phyloP scores from a whole-genome alignment of 2,329 filamentous ascomycete species.

The Colletotrichum sp. region DNA sequence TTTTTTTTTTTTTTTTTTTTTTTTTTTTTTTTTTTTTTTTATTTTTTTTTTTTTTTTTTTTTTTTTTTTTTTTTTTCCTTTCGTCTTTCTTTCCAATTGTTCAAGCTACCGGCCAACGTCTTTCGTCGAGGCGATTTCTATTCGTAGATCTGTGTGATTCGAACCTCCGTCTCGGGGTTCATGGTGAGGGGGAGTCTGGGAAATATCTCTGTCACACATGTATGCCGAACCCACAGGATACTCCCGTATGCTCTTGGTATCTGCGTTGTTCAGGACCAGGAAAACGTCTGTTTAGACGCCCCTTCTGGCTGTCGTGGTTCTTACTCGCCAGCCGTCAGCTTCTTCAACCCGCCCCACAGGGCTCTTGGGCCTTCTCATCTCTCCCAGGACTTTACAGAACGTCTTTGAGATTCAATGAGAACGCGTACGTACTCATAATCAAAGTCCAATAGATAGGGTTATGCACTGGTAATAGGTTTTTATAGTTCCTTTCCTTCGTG shows the following conservation, averaged over 20 bases:
- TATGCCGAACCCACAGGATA: fast-evolving
- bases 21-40: no score
- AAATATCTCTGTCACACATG: neutral
- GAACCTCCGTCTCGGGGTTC: fast-evolving
- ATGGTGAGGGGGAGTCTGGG: fast-evolving
- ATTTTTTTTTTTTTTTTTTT: no score
- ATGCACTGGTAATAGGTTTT: no score
- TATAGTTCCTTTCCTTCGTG: neutral
- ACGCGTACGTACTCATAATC: neutral
- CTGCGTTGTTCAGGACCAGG: no score
- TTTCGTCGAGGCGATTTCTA: neutral
- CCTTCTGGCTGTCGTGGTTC: neutral
- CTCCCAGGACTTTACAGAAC: no score
- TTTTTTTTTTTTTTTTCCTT: no score
- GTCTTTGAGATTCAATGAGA: neutral
- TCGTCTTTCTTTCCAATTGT: no score
- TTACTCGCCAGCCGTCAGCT: no score
- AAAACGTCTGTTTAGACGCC: fast-evolving
- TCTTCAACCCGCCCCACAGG: no score
- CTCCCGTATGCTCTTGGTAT: fast-evolving
- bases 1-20: no score
- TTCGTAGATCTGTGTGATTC: neutral
- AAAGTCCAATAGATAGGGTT: fast-evolving
- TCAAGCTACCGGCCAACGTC: no score
- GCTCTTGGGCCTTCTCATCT: neutral